Conservation (phyloP, 768 basidiomycete species). For the Tricholoma hemisulphureum region DNA sequence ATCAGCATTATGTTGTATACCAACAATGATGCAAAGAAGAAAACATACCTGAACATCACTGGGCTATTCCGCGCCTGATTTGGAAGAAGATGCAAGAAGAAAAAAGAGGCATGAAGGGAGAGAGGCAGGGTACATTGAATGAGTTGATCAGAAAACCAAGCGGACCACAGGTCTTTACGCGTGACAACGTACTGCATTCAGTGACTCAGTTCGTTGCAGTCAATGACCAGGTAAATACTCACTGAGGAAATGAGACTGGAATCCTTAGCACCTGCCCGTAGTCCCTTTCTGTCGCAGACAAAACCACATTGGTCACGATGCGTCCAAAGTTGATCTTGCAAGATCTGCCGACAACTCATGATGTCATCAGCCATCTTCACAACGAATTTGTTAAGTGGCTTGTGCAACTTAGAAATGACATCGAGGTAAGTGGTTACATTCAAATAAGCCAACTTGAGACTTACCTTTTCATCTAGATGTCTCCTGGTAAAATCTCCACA, state of each 20-base stretch:
- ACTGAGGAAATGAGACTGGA: neutral
- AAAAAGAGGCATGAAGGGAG: neutral
- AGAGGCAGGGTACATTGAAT: neutral
- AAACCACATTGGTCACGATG: neutral
- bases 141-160: neutral
- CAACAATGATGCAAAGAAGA: too few species aligned
- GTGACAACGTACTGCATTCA: neutral
- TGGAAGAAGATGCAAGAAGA: too few species aligned
- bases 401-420: constrained; percentile 9
- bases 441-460: neutral
- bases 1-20: too few species aligned
- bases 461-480: neutral
- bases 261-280: neutral
- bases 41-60: too few species aligned
- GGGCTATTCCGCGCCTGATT: too few species aligned
- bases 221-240: neutral
- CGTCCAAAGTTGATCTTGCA: neutral
- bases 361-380: constrained; percentile 14
- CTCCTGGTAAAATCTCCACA: constrained; percentile 13
- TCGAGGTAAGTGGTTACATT: neutral
- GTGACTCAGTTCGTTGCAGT: neutral
- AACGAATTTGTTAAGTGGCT: constrained; percentile 10
- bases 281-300: constrained; percentile 1
- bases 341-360: constrained; percentile 3
- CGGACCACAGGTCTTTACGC: neutral